phyloP scores from a whole-genome alignment of 257 asterid genomes.

The Solanum acaule region DNA sequence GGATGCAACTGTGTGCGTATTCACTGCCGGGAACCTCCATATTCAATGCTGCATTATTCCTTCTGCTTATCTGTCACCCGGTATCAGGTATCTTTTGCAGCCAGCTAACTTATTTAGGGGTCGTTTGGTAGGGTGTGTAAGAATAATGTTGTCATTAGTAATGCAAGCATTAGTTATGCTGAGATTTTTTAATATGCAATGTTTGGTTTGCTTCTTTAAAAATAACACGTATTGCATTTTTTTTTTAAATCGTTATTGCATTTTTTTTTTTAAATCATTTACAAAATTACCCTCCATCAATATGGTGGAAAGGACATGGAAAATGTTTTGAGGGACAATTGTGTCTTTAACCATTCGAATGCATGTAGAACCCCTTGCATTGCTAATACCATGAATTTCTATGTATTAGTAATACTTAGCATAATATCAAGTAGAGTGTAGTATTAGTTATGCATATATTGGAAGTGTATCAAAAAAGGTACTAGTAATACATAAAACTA shows the following conservation, averaged over 20 bases:
- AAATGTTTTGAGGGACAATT: not conserved
- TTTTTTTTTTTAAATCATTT: no score
- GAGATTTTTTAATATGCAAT: not conserved
- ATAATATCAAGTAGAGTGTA: not conserved
- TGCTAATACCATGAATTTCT: not conserved
- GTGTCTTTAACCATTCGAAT: not conserved
- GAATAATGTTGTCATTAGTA: not conserved
- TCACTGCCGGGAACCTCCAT: slow-evolving; percentile 32
- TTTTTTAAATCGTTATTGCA: no score
- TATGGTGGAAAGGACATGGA: not conserved
- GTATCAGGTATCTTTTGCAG: slow-evolving; percentile 16
- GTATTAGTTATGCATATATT: not conserved
- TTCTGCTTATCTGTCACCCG: slow-evolving; percentile 39
- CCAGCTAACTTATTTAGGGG: not conserved
- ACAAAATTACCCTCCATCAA: not conserved
- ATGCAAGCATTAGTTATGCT: not conserved
- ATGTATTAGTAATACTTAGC: not conserved
- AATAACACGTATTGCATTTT: not conserved
- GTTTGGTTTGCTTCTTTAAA: not conserved
- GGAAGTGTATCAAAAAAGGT: not conserved
- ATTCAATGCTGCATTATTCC: slow-evolving; percentile 51
- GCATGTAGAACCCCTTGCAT: not conserved
- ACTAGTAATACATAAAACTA: not conserved
- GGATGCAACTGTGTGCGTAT: slow-evolving; percentile 46
- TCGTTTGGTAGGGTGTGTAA: not conserved